Evolutionary conservation across 2,329 filamentous ascomycete genomes (phyloP).

Genomic region (Aspergillus luchuensis): DNA sequence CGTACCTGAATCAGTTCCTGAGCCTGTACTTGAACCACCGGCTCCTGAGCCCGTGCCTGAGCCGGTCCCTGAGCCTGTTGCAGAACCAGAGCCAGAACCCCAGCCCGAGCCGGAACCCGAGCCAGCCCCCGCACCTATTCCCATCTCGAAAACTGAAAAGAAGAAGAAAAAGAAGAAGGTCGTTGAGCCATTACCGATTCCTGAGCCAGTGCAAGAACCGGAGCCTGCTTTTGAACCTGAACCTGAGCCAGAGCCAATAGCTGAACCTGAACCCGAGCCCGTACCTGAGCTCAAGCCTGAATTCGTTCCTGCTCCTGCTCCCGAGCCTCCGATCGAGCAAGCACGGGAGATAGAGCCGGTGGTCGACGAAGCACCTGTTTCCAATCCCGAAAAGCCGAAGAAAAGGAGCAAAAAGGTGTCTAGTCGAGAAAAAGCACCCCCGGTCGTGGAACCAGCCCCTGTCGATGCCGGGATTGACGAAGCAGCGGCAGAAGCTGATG

Average conservation of each 20-base stretch:
- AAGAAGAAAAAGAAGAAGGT: conserved; percentile 33
- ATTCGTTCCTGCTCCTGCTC: conserved; percentile 19
- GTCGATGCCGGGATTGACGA: conserved; percentile 46
- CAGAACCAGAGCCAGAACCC: conserved; percentile 23
- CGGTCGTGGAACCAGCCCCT: conserved; percentile 51
- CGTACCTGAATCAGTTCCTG: conserved; percentile 31
- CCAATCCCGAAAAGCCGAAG: conserved; percentile 31
- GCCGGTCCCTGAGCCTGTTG: conserved; percentile 31
- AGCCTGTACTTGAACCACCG: conserved; percentile 30
- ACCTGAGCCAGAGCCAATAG: conserved; percentile 10
- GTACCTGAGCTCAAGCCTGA: conserved; percentile 33
- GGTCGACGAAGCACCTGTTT: conserved; percentile 29
- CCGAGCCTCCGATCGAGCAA: conserved; percentile 18
- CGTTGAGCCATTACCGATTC: conserved; percentile 35
- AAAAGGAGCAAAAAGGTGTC: conserved; percentile 39
- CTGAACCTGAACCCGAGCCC: conserved; percentile 25
- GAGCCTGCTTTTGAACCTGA: conserved; percentile 30
- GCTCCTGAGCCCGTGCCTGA: conserved; percentile 27
- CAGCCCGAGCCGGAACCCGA: conserved; percentile 26
- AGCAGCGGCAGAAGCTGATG: conserved; percentile 27
- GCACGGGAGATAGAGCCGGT: conserved; percentile 22
- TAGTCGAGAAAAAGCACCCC: conserved; percentile 14
- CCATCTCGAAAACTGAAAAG: conserved; percentile 30
- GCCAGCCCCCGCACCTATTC: conserved; percentile 21
- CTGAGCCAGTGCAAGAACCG: conserved; percentile 31